Evolutionary conservation across 169 alveolate genomes (phyloP), one percentile per base, ranked within the genome.

Genomic region (Theileria annulata): DNA sequence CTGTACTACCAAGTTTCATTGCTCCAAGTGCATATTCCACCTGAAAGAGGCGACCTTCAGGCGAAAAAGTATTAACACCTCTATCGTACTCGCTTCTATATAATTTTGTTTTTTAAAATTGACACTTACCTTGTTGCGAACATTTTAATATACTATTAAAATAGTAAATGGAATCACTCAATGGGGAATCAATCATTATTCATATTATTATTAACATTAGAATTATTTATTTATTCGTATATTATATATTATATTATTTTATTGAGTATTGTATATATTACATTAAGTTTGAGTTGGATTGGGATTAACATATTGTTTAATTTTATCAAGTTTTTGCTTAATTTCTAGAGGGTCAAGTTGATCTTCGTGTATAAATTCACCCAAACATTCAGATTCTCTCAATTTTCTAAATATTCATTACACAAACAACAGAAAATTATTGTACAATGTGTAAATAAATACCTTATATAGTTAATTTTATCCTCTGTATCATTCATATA

Each of bases 41-140:
- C 85, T 97, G 98, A 86, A 96, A 97, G 35, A 97, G 93, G 25
- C 99, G 91, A 10, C 99, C 99, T 75, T 96, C 99, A 6, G 99
- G 99, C 49, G 99, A 96, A 88, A 98, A 98, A 72, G 99, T 98
- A 77, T 97, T 98, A 31, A 97, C 99, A 77, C 99, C 98, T 77
- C 99, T 91, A 80, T 98, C 99, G 86, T 98, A 98, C 80, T 98
- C 99, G 80, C 96, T 97, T 93, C 98, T 96, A 77, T 62, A 87
- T 28, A 12, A 64, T 37, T 35, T 17, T 13, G 28, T 2, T 59
- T 35, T 3, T n/a, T 9, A 17, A 23, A 10, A 13, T 23, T 31
- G 3, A 25, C 35, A 69, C 90, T 69, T 28, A 83, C 90, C 90
- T 83, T 10, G 87, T 66, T 15, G 90, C 71, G 47, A 83, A 83